Evolutionary conservation across 371 early-diverging fungal genomes (phyloP).

Genomic region (Chytridium lagenaria): DNA sequence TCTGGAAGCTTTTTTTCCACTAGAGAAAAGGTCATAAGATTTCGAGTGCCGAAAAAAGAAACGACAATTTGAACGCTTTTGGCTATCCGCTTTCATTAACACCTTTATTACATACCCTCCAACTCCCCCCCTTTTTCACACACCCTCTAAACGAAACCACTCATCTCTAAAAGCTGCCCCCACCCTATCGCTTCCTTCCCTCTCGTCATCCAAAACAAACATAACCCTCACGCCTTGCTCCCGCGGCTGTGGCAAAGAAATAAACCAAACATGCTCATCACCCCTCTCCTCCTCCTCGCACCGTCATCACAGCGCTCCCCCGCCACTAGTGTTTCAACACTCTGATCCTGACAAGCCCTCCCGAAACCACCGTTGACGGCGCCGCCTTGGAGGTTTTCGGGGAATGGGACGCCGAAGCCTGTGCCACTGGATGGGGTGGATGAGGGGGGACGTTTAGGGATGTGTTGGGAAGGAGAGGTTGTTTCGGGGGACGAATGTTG

Average conservation of each 20-base stretch:
- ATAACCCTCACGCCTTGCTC: neutral
- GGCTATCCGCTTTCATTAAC: too few relatives aligned
- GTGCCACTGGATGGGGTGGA: constrained; percentile 2
- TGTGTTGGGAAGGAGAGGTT: constrained; percentile 18
- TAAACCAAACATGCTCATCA: neutral
- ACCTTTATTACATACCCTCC: too few relatives aligned
- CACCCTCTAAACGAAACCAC: too few relatives aligned
- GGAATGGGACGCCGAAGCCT: constrained; percentile 5
- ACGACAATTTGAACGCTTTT: too few relatives aligned
- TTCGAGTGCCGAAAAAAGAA: too few relatives aligned
- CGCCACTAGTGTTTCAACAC: neutral
- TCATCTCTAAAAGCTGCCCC: too few relatives aligned
- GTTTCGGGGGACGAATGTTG: constrained; percentile 35
- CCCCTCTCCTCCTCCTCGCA: constrained; percentile 1
- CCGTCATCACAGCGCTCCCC: neutral
- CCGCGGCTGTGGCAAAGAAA: too few relatives aligned
- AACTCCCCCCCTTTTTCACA: too few relatives aligned
- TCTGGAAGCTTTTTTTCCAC: too few relatives aligned
- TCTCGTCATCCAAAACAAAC: neutral
- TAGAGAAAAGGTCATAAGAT: too few relatives aligned
- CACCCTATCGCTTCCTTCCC: too few relatives aligned
- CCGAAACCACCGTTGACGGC: neutral
- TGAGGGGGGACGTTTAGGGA: constrained; percentile 9
- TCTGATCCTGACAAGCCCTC: neutral
- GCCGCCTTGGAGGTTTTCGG: constrained; percentile 8